Evolutionary conservation across 2,329 filamentous ascomycete species (phyloP).

Genomic region (Penicillium sp.): DNA sequence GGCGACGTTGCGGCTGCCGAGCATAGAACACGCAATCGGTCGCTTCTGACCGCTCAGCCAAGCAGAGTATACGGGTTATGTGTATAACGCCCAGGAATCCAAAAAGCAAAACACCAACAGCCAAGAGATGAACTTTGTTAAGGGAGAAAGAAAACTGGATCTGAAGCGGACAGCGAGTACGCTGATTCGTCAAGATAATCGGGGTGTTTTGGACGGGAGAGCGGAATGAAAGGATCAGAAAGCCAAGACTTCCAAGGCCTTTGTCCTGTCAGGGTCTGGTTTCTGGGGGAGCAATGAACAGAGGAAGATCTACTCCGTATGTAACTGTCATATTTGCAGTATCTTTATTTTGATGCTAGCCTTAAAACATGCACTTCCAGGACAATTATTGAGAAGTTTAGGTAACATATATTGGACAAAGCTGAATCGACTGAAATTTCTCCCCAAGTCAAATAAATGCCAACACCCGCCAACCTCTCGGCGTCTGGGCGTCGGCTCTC

Average conservation of each 20-base stretch:
- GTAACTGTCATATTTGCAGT: background rate
- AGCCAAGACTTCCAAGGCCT: slow-evolving; percentile 9
- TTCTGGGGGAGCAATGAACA: slow-evolving; percentile 2
- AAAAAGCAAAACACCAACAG: background rate
- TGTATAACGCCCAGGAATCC: slow-evolving; percentile 12
- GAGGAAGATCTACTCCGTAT: background rate
- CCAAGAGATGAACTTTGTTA: slow-evolving; percentile 5
- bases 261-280: background rate
- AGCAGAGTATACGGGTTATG: slow-evolving; percentile 11
- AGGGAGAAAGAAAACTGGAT: slow-evolving; percentile 1
- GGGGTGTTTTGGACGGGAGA: slow-evolving; percentile 4
- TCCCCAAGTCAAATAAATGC: slow-evolving; percentile 6
- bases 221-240: slow-evolving; percentile 10
- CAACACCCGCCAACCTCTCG: slow-evolving; percentile 19
- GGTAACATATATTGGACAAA: slow-evolving; percentile 17
- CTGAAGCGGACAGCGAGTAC: background rate
- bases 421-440: slow-evolving; percentile 1
- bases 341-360: background rate
- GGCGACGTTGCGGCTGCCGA: slow-evolving; percentile 2
- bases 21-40: slow-evolving; percentile 14
- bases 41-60: slow-evolving; percentile 18
- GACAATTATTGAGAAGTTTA: slow-evolving; percentile 10
- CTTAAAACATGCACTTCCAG: background rate
- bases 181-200: background rate
- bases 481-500: slow-evolving; percentile 14